Evolutionary conservation across 345 rosid genomes (phyloP).

Genomic region (Linum trigynum): DNA sequence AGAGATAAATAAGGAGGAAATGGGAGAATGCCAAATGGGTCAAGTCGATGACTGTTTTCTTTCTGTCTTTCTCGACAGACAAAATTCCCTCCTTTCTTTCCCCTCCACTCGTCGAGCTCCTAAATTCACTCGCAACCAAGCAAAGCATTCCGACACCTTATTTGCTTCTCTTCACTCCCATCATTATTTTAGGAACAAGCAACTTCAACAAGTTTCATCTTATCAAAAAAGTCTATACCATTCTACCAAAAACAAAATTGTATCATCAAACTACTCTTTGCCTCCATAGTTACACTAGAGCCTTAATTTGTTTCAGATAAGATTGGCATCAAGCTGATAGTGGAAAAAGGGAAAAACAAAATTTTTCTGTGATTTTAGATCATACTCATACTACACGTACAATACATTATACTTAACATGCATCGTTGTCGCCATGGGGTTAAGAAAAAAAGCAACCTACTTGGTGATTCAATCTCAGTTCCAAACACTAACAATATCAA

Average conservation of each 20-base stretch:
- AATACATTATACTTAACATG: conserved; percentile 22
- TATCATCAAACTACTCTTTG: background rate
- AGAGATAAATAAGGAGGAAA: too few species aligned
- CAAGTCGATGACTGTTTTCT: too few species aligned
- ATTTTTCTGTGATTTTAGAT: background rate
- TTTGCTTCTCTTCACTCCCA: conserved; percentile 1
- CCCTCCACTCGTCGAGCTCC: conserved; percentile 10
- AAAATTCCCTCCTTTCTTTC: background rate
- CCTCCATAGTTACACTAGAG: conserved; percentile 4
- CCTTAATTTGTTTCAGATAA: background rate
- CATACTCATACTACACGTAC: background rate
- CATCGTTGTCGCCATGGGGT: conserved; percentile 25
- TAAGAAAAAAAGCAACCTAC: conserved; percentile 23
- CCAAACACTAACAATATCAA: conserved; percentile 13
- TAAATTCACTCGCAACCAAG: conserved; percentile 42
- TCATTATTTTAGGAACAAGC: conserved; percentile 11
- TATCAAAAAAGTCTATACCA: conserved; percentile 11
- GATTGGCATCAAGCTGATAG: background rate
- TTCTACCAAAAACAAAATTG: too few species aligned
- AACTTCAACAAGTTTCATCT: conserved; percentile 24
- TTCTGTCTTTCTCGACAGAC: too few species aligned
- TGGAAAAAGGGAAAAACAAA: too few species aligned
- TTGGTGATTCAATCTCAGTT: conserved; percentile 17
- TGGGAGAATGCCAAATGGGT: too few species aligned
- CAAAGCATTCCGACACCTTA: background rate